These are phyloP conservation scores for Phytopythium boreale DNA, from an alignment of 352 stramenopile species.

Conservation along the genomic window DNA sequence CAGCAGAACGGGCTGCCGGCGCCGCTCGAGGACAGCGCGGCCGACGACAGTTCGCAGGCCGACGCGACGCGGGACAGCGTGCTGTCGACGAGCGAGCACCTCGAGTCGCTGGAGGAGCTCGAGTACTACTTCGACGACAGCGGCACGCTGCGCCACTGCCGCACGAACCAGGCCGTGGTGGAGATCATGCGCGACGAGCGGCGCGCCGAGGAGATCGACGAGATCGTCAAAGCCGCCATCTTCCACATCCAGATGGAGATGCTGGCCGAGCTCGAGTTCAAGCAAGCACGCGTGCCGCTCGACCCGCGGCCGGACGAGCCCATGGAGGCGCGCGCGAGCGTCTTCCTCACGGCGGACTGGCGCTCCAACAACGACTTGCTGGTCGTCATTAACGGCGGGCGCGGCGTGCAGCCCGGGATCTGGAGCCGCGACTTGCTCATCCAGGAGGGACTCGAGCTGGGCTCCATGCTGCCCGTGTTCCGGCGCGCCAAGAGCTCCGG, in stretches of 20 bases:
- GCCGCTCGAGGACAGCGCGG: conserved; percentile 5
- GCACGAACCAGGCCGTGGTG: conserved; percentile 67
- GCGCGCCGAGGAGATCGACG: conserved; percentile 61
- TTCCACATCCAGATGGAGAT: conserved; percentile 87
- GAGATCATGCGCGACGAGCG: conserved; percentile 79
- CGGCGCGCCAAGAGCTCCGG: conserved; percentile 35
- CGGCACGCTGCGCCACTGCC: conserved; percentile 64
- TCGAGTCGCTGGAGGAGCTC: conserved; percentile 76
- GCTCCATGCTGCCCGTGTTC: conserved; percentile 75
- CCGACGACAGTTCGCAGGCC: conserved; percentile 1
- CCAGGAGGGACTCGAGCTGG: conserved; percentile 69
- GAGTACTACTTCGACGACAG: conserved; percentile 75
- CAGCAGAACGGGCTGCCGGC: conserved; percentile 42
- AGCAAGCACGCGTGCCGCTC: conserved; percentile 64
- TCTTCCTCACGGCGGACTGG: conserved; percentile 75
- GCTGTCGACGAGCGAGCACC: conserved; percentile 44
- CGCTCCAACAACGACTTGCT: conserved; percentile 52
- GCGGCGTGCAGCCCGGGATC: conserved; percentile 68
- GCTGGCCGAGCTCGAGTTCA: conserved; percentile 72
- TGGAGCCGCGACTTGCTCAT: conserved; percentile 78
- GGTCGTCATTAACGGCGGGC: conserved; percentile 67
- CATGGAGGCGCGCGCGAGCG: conserved; percentile 62
- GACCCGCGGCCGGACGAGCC: conserved; percentile 54
- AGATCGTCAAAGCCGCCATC: conserved; percentile 80
- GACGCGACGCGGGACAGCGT: conserved; percentile 31